Evolutionary conservation across 2,329 filamentous ascomycete species (phyloP), one percentile per base, ranked within the genome.

Genomic region (Nigrograna mackinnonii): DNA sequence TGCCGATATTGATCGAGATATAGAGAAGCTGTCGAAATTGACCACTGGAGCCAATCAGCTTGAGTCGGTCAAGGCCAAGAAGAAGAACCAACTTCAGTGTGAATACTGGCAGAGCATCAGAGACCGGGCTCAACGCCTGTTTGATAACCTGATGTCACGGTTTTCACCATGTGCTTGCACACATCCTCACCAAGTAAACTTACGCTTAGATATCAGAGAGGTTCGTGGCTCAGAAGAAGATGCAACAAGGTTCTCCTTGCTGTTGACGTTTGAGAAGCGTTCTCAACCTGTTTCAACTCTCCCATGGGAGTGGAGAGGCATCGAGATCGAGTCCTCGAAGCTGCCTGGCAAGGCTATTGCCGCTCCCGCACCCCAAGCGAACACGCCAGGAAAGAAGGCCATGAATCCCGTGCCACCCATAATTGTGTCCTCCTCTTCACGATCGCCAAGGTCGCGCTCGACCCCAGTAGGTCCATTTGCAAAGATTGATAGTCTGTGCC

Each of bases 21-120:
- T 50, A 16, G 41, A 47, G 18, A 44, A 39, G 19, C 32, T 50
- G 2, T 44, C 30, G 5, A 47, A 35, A 19, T 22, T 50, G 13
- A 45, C 41, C 13, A 20, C 32, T 7, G 31, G 44, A 12, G 44
- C 40, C 7, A 31, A 40, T 6, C 22, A 46, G 13, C 43, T 49
- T 3, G 43, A 49, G 20, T 34, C 40, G 6, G 19, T 46, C 13
- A 22, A 35, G 2, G 21, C 19, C 3, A 44, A 49, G n/a, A 43
- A 33, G 22, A 41, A 35, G 21, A 37, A 35, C 12, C 16, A n/a
- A 6, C 5, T 37, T 2, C 39, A 46, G 17, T 46, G 39, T 9
- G 20, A 14, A 21, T 46, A 43, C 36, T 49, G 46, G 46, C 30
- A 32, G 13, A 46, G 32, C 14, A 37, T 49, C 11, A 37, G 46